Evolutionary conservation across 2,329 filamentous ascomycete genomes (phyloP).

Genomic region (Ilyonectria robusta): DNA sequence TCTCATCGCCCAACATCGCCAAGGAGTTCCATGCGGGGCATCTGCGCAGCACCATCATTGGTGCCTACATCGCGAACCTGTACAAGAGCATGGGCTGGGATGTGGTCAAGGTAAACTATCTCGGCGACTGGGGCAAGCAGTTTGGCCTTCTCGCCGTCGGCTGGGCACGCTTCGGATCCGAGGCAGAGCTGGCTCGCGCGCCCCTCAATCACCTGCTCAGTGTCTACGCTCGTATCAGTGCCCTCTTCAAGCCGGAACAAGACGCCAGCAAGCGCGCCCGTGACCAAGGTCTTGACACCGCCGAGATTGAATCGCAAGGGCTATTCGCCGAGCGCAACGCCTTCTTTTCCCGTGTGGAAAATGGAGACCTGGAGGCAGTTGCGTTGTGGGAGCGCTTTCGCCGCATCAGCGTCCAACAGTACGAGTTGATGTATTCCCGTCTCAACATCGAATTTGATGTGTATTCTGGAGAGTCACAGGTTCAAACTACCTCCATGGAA

Average conservation of each 20-base stretch:
- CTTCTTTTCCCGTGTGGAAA: slow-evolving; percentile 74
- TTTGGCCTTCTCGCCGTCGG: slow-evolving; percentile 77
- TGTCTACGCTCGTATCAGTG: slow-evolving; percentile 79
- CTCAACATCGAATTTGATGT: slow-evolving; percentile 75
- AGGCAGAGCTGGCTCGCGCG: slow-evolving; percentile 74
- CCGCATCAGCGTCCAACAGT: slow-evolving; percentile 70
- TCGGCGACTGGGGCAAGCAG: slow-evolving; percentile 86
- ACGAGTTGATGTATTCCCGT: slow-evolving; percentile 70
- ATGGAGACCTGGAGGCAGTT: slow-evolving; percentile 69
- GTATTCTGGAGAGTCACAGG: slow-evolving; percentile 78
- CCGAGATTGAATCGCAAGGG: slow-evolving; percentile 59
- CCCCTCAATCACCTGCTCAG: slow-evolving; percentile 81
- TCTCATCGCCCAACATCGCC: slow-evolving; percentile 26
- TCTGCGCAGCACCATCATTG: slow-evolving; percentile 29
- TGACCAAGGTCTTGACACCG: slow-evolving; percentile 60
- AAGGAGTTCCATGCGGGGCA: slow-evolving; percentile 29
- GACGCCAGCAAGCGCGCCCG: slow-evolving; percentile 69
- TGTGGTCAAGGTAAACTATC: slow-evolving; percentile 79
- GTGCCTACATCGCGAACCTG: slow-evolving; percentile 68
- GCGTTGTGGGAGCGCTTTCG: slow-evolving; percentile 72
- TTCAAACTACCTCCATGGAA: slow-evolving; percentile 65
- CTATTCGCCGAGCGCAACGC: slow-evolving; percentile 69
- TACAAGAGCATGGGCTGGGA: slow-evolving; percentile 80
- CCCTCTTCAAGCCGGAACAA: slow-evolving; percentile 72
- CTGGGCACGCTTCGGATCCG: slow-evolving; percentile 76